Evolutionary conservation across 495 filamentous ascomycete species (phyloP).

Genomic region (Penicillium malachiteum): DNA sequence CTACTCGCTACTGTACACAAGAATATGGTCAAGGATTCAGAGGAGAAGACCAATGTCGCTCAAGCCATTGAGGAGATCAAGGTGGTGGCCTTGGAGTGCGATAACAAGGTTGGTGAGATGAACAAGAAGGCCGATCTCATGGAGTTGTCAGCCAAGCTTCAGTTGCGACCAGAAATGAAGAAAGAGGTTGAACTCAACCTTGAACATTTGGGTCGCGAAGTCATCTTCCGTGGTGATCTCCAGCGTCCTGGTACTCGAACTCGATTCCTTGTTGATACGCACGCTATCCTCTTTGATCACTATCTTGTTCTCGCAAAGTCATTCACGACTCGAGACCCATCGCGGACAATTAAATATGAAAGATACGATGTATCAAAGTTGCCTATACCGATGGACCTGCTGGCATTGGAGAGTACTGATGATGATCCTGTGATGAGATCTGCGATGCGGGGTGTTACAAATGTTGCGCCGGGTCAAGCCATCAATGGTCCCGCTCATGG

Average conservation of each 20-base stretch:
- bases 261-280: slow-evolving; percentile 88
- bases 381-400: slow-evolving; percentile 95
- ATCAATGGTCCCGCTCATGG: slow-evolving; percentile 59
- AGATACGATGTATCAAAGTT: slow-evolving; percentile 94
- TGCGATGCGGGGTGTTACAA: slow-evolving; percentile 69
- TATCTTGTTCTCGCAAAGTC: slow-evolving; percentile 92
- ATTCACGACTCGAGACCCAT: slow-evolving; percentile 62
- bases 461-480: slow-evolving; percentile 52
- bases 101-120: slow-evolving; percentile 92
- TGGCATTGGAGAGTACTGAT: slow-evolving; percentile 85
- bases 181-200: slow-evolving; percentile 80
- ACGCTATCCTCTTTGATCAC: slow-evolving; percentile 92
- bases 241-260: slow-evolving; percentile 79
- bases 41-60: slow-evolving; percentile 84
- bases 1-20: slow-evolving; percentile 80
- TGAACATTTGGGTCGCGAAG: slow-evolving; percentile 84
- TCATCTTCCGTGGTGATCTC: slow-evolving; percentile 87
- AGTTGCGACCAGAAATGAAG: slow-evolving; percentile 82
- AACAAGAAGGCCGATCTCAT: slow-evolving; percentile 84
- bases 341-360: slow-evolving; percentile 68
- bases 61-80: slow-evolving; percentile 95
- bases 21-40: slow-evolving; percentile 76
- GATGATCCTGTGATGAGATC: slow-evolving; percentile 90
- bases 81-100: slow-evolving; percentile 86
- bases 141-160: slow-evolving; percentile 79